phyloP scores from a whole-genome alignment of 345 rosid genomes.

The Abelmoschus esculentus region DNA sequence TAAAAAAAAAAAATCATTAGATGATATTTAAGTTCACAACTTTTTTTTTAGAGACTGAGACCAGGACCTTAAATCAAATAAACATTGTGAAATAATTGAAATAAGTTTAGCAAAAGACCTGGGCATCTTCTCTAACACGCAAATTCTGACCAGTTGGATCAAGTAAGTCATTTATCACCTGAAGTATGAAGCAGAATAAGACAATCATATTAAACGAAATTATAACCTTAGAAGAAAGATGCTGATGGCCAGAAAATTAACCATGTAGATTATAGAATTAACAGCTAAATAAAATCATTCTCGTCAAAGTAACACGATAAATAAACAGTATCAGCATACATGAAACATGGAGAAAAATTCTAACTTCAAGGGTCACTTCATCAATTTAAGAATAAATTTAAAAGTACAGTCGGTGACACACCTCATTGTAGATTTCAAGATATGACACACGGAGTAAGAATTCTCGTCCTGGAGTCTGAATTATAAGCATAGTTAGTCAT shows the following conservation, averaged over 20 bases:
- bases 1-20: constrained; percentile 1
- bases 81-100: background rate
- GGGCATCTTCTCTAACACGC: constrained; percentile 98
- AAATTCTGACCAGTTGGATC: constrained; percentile 99
- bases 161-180: constrained; percentile 99
- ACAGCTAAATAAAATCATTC: background rate
- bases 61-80: background rate
- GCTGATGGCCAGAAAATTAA: background rate
- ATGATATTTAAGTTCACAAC: background rate
- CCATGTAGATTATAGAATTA: background rate
- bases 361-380: background rate
- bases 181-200: constrained; percentile 23
- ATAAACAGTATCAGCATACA: background rate
- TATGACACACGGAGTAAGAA: constrained; percentile 95
- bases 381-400: constrained; percentile 10
- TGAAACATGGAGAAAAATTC: background rate
- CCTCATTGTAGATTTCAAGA: constrained; percentile 99
- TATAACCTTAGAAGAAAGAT: background rate
- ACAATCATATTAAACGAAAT: background rate
- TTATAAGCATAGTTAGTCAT: constrained; percentile 17
- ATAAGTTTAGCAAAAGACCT: constrained; percentile 44
- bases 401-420: constrained; percentile 19
- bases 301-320: background rate
- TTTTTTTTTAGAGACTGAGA: background rate
- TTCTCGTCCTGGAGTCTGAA: constrained; percentile 98